Evolutionary conservation across 2,329 filamentous ascomycete genomes (phyloP).

Genomic region (Waltergamsia citrina): DNA sequence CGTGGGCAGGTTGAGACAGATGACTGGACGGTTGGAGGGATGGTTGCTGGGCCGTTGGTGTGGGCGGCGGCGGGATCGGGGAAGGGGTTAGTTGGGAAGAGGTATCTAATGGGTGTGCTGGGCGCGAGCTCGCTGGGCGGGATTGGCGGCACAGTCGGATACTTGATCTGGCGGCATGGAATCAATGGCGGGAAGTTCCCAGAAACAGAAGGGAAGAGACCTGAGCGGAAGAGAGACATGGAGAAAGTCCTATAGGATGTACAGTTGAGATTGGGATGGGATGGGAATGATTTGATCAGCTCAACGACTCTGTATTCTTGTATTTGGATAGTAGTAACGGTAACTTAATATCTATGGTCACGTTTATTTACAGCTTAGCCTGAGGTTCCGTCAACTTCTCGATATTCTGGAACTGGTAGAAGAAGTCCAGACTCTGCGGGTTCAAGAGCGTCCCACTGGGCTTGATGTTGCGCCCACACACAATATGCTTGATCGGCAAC

Average conservation of each 20-base stretch:
- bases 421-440: slow-evolving; percentile 60
- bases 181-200: slow-evolving; percentile 31
- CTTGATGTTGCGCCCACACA: slow-evolving; percentile 65
- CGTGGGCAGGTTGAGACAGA: slow-evolving; percentile 46
- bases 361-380: slow-evolving; percentile 21
- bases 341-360: background rate
- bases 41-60: slow-evolving; percentile 18
- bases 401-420: slow-evolving; percentile 53
- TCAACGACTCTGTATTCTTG: no score
- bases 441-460: slow-evolving; percentile 70
- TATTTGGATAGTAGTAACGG: background rate
- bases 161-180: slow-evolving; percentile 40
- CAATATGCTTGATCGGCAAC: slow-evolving; percentile 74
- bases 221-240: no score
- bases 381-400: slow-evolving; percentile 18
- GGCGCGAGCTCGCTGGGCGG: slow-evolving; percentile 39
- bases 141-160: slow-evolving; percentile 36
- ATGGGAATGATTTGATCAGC: no score
- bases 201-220: slow-evolving; percentile 11
- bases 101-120: slow-evolving; percentile 11
- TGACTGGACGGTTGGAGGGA: slow-evolving; percentile 40
- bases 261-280: no score
- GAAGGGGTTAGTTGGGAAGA: slow-evolving; percentile 6
- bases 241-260: no score
- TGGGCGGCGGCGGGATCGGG: slow-evolving; percentile 20